Evolutionary conservation across 805 yeast genomes (phyloP), one percentile per base, ranked within the genome.

Genomic region (Candida ascalaphidarum): DNA sequence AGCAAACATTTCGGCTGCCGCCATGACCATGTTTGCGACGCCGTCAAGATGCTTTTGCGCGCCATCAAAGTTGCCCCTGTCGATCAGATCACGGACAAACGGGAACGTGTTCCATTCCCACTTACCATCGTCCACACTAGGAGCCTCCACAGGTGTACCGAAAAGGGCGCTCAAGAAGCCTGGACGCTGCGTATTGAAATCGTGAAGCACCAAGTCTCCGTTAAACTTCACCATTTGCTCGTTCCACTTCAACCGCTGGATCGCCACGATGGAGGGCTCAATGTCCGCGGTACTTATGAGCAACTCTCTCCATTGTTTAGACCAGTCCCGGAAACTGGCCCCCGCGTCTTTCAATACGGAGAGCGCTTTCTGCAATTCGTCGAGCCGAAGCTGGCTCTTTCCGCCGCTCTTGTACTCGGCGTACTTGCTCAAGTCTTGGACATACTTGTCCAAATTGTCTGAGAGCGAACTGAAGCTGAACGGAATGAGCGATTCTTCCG

Each of bases 191-290:
- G 62, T 61, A 1, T 71, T 41, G 1, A 72, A 72, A 6, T 54
- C 57, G 2, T 59, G 47, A 5, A 59, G 47, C 7, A 78, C 44
- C 37, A 82, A 68, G 12, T 61, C 50, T 36, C 68, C 69, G 36
- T 77, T 79, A 32, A 82, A 61, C 11, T 55, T 49, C 3, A 71
- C 51, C 42, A 84, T 52, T 35, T 74, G 73, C n/a, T 74, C 66
- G 51, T 88, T 88, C 83, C 92, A 81, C 32, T 73, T 74, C 79
- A 83, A 73, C 43, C 97, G 64, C 37, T 72, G 76, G 25, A 77
- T 74, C 0, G 88, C 68, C 22, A 83, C 56, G 31, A 80, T 48
- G 2, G 85, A 72, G 2, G 94, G 86, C 47, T 88, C 94, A 3
- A 74, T 44, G 2, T 81, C 88, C 4, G 68, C 47, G 2, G 57